Evolutionary conservation across 2,329 filamentous ascomycete species (phyloP).

Genomic region (Blastomyces emzantsi): DNA sequence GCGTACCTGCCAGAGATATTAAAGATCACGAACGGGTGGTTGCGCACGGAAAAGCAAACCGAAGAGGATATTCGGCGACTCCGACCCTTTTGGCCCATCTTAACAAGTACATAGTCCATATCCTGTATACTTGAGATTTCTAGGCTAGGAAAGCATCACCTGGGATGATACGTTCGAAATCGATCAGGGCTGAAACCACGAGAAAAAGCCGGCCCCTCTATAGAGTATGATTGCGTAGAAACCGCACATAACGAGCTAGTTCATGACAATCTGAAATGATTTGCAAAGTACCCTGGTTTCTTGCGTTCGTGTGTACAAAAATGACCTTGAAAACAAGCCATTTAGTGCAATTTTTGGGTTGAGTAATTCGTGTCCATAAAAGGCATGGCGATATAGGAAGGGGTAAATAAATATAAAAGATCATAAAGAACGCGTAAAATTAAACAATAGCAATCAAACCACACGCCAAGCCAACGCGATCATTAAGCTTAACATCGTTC

Average conservation of each 20-base stretch:
- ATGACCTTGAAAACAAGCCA: not conserved
- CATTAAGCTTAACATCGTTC: not conserved
- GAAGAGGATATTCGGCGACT: not conserved
- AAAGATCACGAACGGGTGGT: not conserved
- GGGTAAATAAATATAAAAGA: not conserved
- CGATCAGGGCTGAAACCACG: not conserved
- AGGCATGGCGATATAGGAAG: not conserved
- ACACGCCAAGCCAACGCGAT: not conserved
- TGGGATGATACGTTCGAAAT: not conserved
- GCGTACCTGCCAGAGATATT: not conserved
- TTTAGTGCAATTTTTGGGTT: not conserved
- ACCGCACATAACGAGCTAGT: not conserved
- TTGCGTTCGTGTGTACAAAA: no score
- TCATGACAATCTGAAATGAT: not conserved
- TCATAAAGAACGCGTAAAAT: not conserved
- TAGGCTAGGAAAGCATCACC: not conserved
- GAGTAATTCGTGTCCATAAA: not conserved
- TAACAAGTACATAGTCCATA: not conserved
- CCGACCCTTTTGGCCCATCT: not conserved
- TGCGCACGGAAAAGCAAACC: not conserved
- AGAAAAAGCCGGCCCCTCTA: not conserved
- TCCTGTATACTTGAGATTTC: not conserved
- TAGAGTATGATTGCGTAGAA: not conserved
- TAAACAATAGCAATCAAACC: not conserved
- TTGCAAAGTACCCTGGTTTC: not conserved